These are phyloP conservation scores for Cocos nucifera DNA, from an alignment of 176 grass and related monocot genomes.

Conservation along the genomic window DNA sequence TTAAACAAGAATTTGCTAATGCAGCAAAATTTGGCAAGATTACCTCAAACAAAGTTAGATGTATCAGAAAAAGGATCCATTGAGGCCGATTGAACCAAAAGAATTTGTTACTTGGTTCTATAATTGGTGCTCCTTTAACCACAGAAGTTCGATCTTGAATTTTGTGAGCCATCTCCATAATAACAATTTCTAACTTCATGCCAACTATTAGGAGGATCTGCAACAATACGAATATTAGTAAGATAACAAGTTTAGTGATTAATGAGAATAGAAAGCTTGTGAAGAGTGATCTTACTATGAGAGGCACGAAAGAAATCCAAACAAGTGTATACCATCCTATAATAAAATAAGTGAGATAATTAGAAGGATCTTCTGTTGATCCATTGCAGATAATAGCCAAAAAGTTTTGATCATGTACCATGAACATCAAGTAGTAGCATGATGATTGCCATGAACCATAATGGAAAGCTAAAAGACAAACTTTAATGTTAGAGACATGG, in stretches of 20 bases:
- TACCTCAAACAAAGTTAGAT: slow-evolving; percentile 72
- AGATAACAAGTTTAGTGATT: too few species aligned
- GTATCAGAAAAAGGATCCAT: slow-evolving; percentile 82
- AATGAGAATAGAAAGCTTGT: not conserved
- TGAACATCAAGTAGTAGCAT: slow-evolving; percentile 37
- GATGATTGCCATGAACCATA: slow-evolving; percentile 55
- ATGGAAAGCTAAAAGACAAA: slow-evolving; percentile 35
- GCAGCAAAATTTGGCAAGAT: not conserved
- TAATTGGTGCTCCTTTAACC: slow-evolving; percentile 62
- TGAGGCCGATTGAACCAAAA: slow-evolving; percentile 77
- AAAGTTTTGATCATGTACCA: slow-evolving; percentile 4
- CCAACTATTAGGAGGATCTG: slow-evolving; percentile 69
- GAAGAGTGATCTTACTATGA: slow-evolving; percentile 30
- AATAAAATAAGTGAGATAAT: not conserved
- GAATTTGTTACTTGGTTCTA: slow-evolving; percentile 62
- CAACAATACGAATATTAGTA: not conserved
- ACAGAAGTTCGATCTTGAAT: slow-evolving; percentile 50
- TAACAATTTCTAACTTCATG: slow-evolving; percentile 70
- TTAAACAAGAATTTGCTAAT: too few species aligned
- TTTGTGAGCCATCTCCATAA: slow-evolving; percentile 81
- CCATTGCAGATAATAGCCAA: too few species aligned
- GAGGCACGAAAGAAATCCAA: slow-evolving; percentile 44
- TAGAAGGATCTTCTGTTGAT: too few species aligned
- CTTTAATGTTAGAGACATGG: slow-evolving; percentile 3
- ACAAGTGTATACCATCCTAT: slow-evolving; percentile 28